Evolutionary conservation across 139 green algal genomes (phyloP), one percentile per base, ranked within the genome.

Genomic region (Ostreobium quekettii): DNA sequence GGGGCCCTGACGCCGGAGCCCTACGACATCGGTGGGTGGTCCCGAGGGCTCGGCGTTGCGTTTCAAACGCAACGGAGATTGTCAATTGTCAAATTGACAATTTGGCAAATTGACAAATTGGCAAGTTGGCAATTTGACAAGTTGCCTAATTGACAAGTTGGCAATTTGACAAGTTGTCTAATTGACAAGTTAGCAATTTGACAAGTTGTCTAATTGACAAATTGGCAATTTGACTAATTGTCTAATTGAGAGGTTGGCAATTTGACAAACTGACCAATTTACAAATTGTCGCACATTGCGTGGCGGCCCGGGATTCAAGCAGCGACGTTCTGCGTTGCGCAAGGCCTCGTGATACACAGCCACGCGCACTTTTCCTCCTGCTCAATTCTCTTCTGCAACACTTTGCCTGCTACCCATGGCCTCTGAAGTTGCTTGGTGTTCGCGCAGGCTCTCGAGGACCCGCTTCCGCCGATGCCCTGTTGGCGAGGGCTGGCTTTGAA

Each of bases 21-120:
- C 4, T 95, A 89, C 66, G 46, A 63, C 0, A 85, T 86, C 39
- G 86, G 86, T 81, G 58, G 15, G 71, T 60, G 1, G 19, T 2
- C 36, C 6, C 60, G n/a, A n/a, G n/a, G n/a, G n/a, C n/a, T n/a
- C n/a, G n/a, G n/a, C n/a, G n/a, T n/a, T n/a, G n/a, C n/a, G n/a
- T n/a, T n/a, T n/a, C n/a, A n/a, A n/a, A n/a, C n/a, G n/a, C n/a
- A n/a, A n/a, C n/a, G n/a, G n/a, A n/a, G n/a, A n/a, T n/a, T n/a
- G n/a, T n/a, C n/a, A n/a, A n/a, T n/a, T n/a, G n/a, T n/a, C n/a
- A n/a, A n/a, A n/a, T n/a, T n/a, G n/a, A n/a, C n/a, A n/a, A n/a
- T n/a, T n/a, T n/a, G n/a, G n/a, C n/a, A n/a, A n/a, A n/a, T n/a
- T n/a, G n/a, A n/a, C n/a, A n/a, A n/a, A n/a, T n/a, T n/a, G n/a